Conservation (phyloP, 169 alveolate genomes). For the Eimeria acervulina region DNA sequence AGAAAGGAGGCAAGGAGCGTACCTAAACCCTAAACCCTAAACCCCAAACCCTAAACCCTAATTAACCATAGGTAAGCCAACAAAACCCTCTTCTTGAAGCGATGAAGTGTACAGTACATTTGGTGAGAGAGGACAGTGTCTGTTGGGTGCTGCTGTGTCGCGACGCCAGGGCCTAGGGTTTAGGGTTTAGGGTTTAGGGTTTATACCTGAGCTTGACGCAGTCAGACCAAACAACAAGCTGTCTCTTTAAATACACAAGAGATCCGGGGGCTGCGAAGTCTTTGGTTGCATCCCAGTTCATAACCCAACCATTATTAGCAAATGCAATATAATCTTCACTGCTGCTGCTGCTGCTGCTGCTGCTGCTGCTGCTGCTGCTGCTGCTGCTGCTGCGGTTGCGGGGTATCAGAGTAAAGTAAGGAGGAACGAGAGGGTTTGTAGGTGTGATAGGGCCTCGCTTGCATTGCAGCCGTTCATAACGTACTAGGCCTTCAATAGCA, state of each 20-base stretch:
- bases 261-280: conserved; percentile 94
- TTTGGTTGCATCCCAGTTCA: conserved; percentile 92
- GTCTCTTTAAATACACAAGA: conserved; percentile 95
- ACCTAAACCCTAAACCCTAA: too few species aligned
- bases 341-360: conserved; percentile 73
- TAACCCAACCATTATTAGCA: conserved; percentile 92
- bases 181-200: conserved; percentile 69
- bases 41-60: conserved; percentile 40
- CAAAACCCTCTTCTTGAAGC: too few species aligned
- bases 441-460: conserved; percentile 85
- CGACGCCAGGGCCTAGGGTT: conserved; percentile 45
- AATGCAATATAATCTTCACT: conserved; percentile 82
- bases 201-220: conserved; percentile 90
- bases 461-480: conserved; percentile 86
- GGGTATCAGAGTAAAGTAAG: conserved; percentile 72
- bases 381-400: background rate
- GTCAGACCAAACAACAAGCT: conserved; percentile 96
- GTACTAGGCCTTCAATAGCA: conserved; percentile 70
- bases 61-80: too few species aligned
- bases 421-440: conserved; percentile 85
- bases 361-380: conserved; percentile 49
- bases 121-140: too few species aligned
- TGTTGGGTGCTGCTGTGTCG: too few species aligned
- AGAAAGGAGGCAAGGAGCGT: too few species aligned
- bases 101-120: too few species aligned